A percentile compares a stretch with the other conserved stretches of the same genome.
phyloP scores from a whole-genome alignment of 768 basidiomycete species.

The Daedalea quercina region DNA sequence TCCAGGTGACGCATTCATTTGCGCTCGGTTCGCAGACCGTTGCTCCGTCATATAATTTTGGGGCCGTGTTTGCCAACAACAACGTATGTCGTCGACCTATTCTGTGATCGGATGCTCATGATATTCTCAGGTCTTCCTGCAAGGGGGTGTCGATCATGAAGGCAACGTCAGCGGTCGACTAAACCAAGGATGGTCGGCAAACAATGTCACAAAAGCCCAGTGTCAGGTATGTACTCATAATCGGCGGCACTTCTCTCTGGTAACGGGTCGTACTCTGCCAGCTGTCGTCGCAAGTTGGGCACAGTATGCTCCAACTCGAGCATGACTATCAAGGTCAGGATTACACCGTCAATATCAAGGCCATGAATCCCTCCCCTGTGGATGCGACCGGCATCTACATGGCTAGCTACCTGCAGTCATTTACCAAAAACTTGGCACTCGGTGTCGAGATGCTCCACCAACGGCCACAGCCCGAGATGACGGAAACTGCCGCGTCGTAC shows the following conservation, averaged over 20 bases:
- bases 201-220: conserved; percentile 78
- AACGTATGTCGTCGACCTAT: conserved; percentile 39
- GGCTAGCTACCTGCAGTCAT: conserved; percentile 86
- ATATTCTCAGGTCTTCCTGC: conserved; percentile 75
- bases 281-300: conserved; percentile 71
- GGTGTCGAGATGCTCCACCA: conserved; percentile 85
- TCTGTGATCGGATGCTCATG: background rate
- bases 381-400: conserved; percentile 91
- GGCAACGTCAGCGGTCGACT: conserved; percentile 83
- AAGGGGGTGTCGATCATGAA: conserved; percentile 92
- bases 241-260: too few relatives aligned
- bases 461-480: conserved; percentile 61
- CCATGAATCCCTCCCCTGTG: conserved; percentile 83
- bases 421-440: conserved; percentile 84
- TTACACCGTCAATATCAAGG: conserved; percentile 80
- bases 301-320: conserved; percentile 90
- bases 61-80: conserved; percentile 84
- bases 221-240: conserved; percentile 60
- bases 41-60: conserved; percentile 90
- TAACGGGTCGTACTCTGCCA: conserved; percentile 23
- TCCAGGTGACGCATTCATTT: conserved; percentile 98
- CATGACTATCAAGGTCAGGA: conserved; percentile 90
- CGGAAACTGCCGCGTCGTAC: conserved; percentile 71
- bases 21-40: conserved; percentile 80
- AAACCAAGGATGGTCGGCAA: conserved; percentile 83